Evolutionary conservation across 164 flowering plant genomes (phyloP), one percentile per base, ranked within the genome.

Genomic region (Chimonanthus praecox): DNA sequence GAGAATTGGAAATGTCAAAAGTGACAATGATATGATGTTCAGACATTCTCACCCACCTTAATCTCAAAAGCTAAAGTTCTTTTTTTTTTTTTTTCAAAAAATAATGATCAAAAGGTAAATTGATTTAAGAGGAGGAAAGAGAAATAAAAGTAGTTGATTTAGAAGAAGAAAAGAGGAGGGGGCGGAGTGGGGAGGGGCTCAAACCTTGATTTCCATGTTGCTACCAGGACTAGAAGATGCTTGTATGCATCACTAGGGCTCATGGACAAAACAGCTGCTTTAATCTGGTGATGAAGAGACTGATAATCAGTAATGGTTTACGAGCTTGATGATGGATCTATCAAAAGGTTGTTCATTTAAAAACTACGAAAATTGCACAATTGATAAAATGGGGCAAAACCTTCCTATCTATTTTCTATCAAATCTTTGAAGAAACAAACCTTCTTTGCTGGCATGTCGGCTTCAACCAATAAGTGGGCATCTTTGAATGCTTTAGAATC

Each of bases 201-300:
- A 46, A 71, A 92, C 98, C 96, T 89, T 54, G 89, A 88, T 69
- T 84, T 85, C 97, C 94, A 94, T 80, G 72, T 54, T 44, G 80
- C 65, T 58, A 91, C 83, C 83, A 94, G 83, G 68, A 63, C 77
- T 69, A 75, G 83, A 77, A 94, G 84, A 69, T 86, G 78, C 78
- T 84, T 80, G 82, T 71, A 84, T 46, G 97, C 97, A 62, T 89
- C 89, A 49, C 51, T 70, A 10, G 92, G 81, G 67, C 64, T 67
- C 87, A 92, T 78, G 15, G 96, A 88, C 62, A 76, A 81, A 48
- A 94, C 82, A 76, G 85, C 74, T 70, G 85, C 84, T 70, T 81
- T 87, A 70, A 94, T 87, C 98, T 92, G 85, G 71, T 65, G 62
- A n/a, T 44, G 54, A 80, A 66, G 3, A 71, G 10, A 49, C 49